Base-by-base conservation (phyloP, 441 rosid species). In the Daphne laureola region DNA sequence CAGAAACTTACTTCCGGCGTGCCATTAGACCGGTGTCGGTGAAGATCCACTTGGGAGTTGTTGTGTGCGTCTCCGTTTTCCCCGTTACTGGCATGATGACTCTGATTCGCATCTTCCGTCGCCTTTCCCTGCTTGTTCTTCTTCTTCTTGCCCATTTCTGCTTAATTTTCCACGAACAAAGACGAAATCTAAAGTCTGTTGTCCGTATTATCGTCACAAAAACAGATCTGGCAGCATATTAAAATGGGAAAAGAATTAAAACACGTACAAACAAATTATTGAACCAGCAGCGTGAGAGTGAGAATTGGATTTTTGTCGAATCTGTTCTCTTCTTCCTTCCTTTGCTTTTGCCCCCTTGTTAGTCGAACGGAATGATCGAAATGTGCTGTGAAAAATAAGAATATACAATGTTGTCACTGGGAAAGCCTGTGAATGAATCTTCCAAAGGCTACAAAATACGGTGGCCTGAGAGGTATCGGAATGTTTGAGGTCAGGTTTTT, bases 131-230 rank as follows among this genome's bases (percentile, higher is more conserved):
- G 51, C 69, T 68, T 72, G 64, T 70, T 53, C 53, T 67, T 73
- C 47, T 68, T 79, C 66, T 84, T 81, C 72, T 77, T 83, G 16
- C 80, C 88, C 85, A 79, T 78, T 51, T 60, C 67, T 27, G 14
- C 35, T 43, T 53, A 16, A 31, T 31, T 45, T 17, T 16, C 8
- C 12, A 45, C 17, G 15, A 45, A 45, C 49, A 14, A 15, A 14
- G 15, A 17, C 51, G 26, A 47, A 47, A 17, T 21, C 3, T 5
- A 43, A 15, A 41, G 13, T 27, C 43, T 8, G 16, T 1, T 8
- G 13, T 35, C 38, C 38, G 38, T 31, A 31, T 31, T 31, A 31
- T 31, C 38, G 38, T 17, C 11, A 9, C 17, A 51, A 4, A 5
- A 12, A 41, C 54, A 51, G 54, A 31, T 27, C 43, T 36, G 49